Percentiles rank a stretch among this genome's conserved stretches.
Conservation (phyloP, 2,329 filamentous ascomycete species). For the Fusarium nodosum region DNA sequence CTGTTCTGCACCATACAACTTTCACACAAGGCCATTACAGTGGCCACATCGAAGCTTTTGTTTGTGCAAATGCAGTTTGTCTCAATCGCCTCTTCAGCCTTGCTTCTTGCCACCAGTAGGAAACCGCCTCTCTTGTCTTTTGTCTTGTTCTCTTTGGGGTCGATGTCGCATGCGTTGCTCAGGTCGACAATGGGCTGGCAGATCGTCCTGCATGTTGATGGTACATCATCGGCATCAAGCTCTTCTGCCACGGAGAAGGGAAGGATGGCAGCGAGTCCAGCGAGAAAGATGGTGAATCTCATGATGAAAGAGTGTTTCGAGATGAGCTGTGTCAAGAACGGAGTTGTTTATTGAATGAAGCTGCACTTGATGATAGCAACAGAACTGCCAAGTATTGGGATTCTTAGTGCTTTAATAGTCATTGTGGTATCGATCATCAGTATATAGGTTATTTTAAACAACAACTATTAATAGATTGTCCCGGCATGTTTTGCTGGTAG, state of each 20-base stretch:
- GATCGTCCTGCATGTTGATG: conserved; percentile 6
- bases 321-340: background rate
- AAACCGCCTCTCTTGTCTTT: background rate
- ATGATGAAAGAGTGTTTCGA: background rate
- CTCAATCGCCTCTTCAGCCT: background rate
- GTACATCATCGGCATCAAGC: conserved; percentile 3
- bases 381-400: background rate
- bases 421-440: accelerated
- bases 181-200: conserved; percentile 19
- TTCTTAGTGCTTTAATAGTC: background rate
- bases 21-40: conserved; percentile 2
- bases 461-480: background rate
- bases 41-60: background rate
- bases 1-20: conserved; percentile 14
- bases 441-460: background rate
- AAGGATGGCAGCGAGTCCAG: accelerated
- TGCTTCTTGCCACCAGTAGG: background rate
- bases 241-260: background rate
- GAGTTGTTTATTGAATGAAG: background rate
- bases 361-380: background rate
- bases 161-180: conserved; percentile 17
- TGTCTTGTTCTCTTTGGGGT: conserved; percentile 3
- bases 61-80: conserved; percentile 7
- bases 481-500: too few species aligned
- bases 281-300: background rate